These are phyloP conservation scores for Polygonum maritimum DNA, from an alignment of 148 eudicot species.

Conservation along the genomic window DNA sequence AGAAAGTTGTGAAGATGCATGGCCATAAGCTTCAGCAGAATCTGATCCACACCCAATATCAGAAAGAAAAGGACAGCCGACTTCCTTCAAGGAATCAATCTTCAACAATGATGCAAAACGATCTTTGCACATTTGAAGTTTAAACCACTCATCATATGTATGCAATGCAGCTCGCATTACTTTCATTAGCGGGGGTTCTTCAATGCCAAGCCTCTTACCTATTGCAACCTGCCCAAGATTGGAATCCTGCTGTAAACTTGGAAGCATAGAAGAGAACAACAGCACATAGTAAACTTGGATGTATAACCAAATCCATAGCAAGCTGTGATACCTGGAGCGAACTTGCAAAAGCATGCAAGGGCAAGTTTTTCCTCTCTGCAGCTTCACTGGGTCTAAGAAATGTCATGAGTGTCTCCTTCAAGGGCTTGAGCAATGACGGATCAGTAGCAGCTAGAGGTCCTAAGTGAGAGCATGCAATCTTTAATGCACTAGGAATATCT, in stretches of 20 bases:
- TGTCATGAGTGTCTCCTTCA: conserved; percentile 74
- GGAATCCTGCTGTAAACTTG: neutral
- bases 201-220: conserved; percentile 71
- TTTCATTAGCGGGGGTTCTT: conserved; percentile 86
- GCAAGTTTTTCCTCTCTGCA: conserved; percentile 37
- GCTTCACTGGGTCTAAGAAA: conserved; percentile 61
- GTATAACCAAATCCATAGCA: neutral
- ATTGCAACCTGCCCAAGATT: conserved; percentile 50
- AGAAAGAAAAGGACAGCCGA: conserved; percentile 31
- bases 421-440: conserved; percentile 62
- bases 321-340: conserved; percentile 64
- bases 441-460: conserved; percentile 80
- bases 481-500: conserved; percentile 62
- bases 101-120: conserved; percentile 73
- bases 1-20: conserved; percentile 59
- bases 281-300: neutral
- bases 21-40: conserved; percentile 34
- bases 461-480: conserved; percentile 71
- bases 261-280: neutral
- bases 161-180: conserved; percentile 61
- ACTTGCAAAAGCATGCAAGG: conserved; percentile 65
- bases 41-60: conserved; percentile 38
- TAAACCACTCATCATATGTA: conserved; percentile 80
- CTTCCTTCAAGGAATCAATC: conserved; percentile 64
- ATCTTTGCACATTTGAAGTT: conserved; percentile 88